Percentiles rank a stretch among this genome's conserved stretches.
These are phyloP conservation scores for Daedalea quercina DNA, from an alignment of 768 basidiomycete genomes.

Conservation along the genomic window DNA sequence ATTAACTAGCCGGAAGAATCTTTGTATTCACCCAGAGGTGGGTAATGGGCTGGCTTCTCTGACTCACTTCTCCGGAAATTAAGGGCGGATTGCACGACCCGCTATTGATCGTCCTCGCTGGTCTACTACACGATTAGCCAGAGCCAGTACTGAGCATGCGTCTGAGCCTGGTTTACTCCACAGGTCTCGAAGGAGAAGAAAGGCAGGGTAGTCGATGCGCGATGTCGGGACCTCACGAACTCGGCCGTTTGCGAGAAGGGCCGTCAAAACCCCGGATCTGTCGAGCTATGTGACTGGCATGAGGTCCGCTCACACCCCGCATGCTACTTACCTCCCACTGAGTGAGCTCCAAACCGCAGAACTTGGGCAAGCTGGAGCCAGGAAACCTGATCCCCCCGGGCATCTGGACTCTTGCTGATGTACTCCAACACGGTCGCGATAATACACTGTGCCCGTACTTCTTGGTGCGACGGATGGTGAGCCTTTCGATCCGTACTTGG, in stretches of 20 bases:
- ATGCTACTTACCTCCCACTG: neutral
- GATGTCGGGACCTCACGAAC: slow-evolving; percentile 93
- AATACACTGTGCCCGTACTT: slow-evolving; percentile 93
- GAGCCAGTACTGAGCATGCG: neutral
- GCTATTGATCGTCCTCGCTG: neutral
- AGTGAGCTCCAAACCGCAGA: slow-evolving; percentile 38
- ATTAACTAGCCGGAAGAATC: slow-evolving; percentile 90
- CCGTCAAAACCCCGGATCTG: slow-evolving; percentile 79
- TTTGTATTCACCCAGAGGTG: slow-evolving; percentile 94
- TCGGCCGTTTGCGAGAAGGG: slow-evolving; percentile 78
- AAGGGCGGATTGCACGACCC: neutral
- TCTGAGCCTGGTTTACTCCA: neutral
- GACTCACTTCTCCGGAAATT: neutral
- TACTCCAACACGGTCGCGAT: slow-evolving; percentile 82
- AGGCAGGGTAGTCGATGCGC: slow-evolving; percentile 93
- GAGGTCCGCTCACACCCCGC: slow-evolving; percentile 49
- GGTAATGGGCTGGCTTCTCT: slow-evolving; percentile 11
- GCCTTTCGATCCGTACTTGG: slow-evolving; percentile 11
- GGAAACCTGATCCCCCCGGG: slow-evolving; percentile 80
- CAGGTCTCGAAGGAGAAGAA: slow-evolving; percentile 98
- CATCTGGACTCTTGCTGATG: slow-evolving; percentile 91
- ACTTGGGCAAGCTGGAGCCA: slow-evolving; percentile 73
- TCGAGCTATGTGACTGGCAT: slow-evolving; percentile 91
- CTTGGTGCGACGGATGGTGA: slow-evolving; percentile 90
- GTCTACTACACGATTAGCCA: neutral